Conservation (phyloP, 371 early-diverging fungal genomes). For the Coemansia sp. region DNA sequence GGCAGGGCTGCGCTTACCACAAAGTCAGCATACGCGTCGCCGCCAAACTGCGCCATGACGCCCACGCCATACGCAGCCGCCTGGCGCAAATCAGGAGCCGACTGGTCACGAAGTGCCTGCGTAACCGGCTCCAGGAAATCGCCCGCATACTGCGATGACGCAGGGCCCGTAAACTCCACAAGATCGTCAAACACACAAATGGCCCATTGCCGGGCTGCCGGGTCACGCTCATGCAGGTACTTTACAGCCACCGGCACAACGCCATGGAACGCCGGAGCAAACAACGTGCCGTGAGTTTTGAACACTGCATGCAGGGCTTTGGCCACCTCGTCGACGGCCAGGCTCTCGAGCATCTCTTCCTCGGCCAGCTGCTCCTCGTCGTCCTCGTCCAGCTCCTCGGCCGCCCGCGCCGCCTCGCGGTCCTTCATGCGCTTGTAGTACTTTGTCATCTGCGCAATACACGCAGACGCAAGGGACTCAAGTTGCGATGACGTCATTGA, state of each 20-base stretch:
- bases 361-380: constrained; percentile 80
- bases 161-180: constrained; percentile 83
- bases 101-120: constrained; percentile 55
- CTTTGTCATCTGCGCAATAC: constrained; percentile 67
- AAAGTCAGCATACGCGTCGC: constrained; percentile 69
- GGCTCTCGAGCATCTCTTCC: constrained; percentile 82
- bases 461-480: constrained; percentile 65
- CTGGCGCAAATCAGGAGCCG: constrained; percentile 75
- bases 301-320: constrained; percentile 73
- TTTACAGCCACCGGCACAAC: constrained; percentile 67
- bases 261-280: constrained; percentile 76
- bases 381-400: constrained; percentile 84
- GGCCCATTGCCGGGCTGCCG: constrained; percentile 84
- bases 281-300: constrained; percentile 68
- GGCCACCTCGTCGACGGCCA: constrained; percentile 75
- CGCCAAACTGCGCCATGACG: constrained; percentile 82
- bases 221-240: constrained; percentile 64
- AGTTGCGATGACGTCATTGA: constrained; percentile 66
- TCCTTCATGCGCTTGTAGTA: constrained; percentile 68
- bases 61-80: constrained; percentile 92
- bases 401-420: constrained; percentile 70
- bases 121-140: constrained; percentile 70
- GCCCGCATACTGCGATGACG: constrained; percentile 68
- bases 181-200: constrained; percentile 88
- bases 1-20: constrained; percentile 60